A percentile compares a stretch with the other conserved stretches of the same genome.
These are phyloP conservation scores for Aspergillus heteromorphus DNA, from an alignment of 495 filamentous ascomycete genomes.

Conservation along the genomic window DNA sequence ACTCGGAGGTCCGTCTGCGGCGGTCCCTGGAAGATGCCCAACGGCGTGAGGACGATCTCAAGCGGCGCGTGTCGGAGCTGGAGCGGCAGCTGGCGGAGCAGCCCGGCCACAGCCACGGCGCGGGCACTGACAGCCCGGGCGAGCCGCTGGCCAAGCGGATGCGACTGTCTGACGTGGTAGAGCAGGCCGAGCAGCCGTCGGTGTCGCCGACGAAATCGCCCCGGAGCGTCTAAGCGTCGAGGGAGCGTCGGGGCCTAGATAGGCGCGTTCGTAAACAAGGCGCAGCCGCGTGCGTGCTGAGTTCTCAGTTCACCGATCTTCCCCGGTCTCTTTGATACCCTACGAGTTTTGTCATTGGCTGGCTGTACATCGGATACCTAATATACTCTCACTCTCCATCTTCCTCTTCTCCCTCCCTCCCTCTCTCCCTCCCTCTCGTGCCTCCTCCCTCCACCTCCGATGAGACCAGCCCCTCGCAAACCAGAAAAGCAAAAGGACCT, in stretches of 20 bases:
- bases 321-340: constrained; percentile 43
- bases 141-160: constrained; percentile 46
- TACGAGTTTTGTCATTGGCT: constrained; percentile 33
- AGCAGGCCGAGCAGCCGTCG: constrained; percentile 42
- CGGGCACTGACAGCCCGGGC: constrained; percentile 24
- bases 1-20: constrained; percentile 57
- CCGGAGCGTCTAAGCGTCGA: constrained; percentile 27
- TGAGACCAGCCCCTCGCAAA: not conserved
- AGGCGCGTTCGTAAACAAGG: constrained; percentile 4
- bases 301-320: constrained; percentile 29
- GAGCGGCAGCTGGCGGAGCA: constrained; percentile 56
- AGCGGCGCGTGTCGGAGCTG: constrained; percentile 72
- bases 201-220: constrained; percentile 35
- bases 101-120: constrained; percentile 9
- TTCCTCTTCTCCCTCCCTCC: not conserved
- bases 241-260: not conserved
- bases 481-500: not conserved
- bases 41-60: constrained; percentile 74
- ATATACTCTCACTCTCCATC: constrained; percentile 4
- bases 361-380: constrained; percentile 25
- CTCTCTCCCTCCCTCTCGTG: not conserved
- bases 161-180: constrained; percentile 39
- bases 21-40: constrained; percentile 69
- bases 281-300: constrained; percentile 11
- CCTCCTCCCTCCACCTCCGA: not conserved